phyloP scores from a whole-genome alignment of 805 yeast genomes.

The Saccharomycopsis capsularis region DNA sequence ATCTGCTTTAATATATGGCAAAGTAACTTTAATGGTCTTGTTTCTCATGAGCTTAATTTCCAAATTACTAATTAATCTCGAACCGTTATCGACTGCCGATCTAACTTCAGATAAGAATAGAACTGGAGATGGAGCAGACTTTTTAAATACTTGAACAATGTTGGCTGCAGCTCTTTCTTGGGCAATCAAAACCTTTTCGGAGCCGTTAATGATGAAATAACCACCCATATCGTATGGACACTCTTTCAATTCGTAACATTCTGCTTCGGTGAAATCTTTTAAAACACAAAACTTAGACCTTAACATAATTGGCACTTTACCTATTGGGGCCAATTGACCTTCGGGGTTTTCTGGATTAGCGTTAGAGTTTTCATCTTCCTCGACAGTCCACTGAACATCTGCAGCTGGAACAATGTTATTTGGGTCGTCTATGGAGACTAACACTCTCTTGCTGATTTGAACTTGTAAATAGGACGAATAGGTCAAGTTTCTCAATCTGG shows the following conservation, averaged over 20 bases:
- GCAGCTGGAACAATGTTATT: slow-evolving; percentile 39
- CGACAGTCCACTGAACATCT: slow-evolving; percentile 52
- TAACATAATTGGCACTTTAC: slow-evolving; percentile 97
- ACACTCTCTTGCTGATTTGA: slow-evolving; percentile 87
- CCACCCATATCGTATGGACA: slow-evolving; percentile 99
- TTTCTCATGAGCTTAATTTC: slow-evolving; percentile 89
- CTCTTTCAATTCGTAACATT: slow-evolving; percentile 90
- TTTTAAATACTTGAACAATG: slow-evolving; percentile 96
- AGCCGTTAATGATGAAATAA: slow-evolving; percentile 95
- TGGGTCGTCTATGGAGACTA: slow-evolving; percentile 68
- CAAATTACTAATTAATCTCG: slow-evolving; percentile 86
- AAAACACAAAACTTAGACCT: slow-evolving; percentile 94
- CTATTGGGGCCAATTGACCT: slow-evolving; percentile 57
- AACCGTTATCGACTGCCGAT: slow-evolving; percentile 95
- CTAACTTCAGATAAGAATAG: slow-evolving; percentile 95
- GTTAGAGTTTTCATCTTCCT: slow-evolving; percentile 40
- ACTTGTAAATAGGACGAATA: slow-evolving; percentile 95
- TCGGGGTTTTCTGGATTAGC: slow-evolving; percentile 55
- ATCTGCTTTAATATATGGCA: slow-evolving; percentile 95
- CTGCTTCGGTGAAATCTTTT: slow-evolving; percentile 84
- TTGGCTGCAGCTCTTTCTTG: slow-evolving; percentile 99
- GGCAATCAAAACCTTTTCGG: slow-evolving; percentile 96
- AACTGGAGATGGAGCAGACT: slow-evolving; percentile 94
- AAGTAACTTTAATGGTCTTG: slow-evolving; percentile 87
- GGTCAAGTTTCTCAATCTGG: slow-evolving; percentile 90